Base-by-base conservation (phyloP, 148 eudicot genomes). In the Vaccinium vitisidaea region DNA sequence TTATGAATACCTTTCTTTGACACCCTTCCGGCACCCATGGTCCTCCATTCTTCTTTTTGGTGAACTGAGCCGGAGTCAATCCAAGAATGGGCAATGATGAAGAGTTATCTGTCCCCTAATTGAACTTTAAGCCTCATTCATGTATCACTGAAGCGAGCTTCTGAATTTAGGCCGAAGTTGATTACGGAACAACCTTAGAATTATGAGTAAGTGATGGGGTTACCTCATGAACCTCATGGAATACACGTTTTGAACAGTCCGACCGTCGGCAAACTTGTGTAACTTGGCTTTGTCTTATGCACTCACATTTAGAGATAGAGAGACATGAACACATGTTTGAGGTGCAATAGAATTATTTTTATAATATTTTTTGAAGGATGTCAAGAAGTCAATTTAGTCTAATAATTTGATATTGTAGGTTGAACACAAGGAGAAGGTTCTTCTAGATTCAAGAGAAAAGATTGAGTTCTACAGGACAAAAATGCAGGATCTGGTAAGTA, bases 401-500 rank as follows among this genome's bases (percentile, higher is more conserved):
- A 70, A 59, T 80, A 18, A 85, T 50, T 83, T 63, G 75, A 27
- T 5, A 46, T 88, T 67, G 86, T 89, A 92, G 97, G 93, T 84
- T 88, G 94, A 90, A 55, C 89, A 88, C 87, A 92, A 91, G 83
- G 95, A 92, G 82, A 94, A 93, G 85, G 84, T 94, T 81, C 75
- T 88, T 88, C 89, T 97, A 53, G 99, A 97, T 91, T 95, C 98
- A 59, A 95, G 85, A 89, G 99, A 97, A 86, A 97, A 97, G 93
- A 86, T 95, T 61, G 98, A 93, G 86, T 97, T 86, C 90, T 97
- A 93, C 89, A 90, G 98, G 83, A 87, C 95, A 84, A 97, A 97
- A 88, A 97, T 97, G 99, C 99, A 97, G 87, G 99, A 97, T 83
- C 98, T 97, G 91, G 99, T 97, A 84, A 93, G 99, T 90, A 79